phyloP scores from a whole-genome alignment of 495 filamentous ascomycete genomes.

The Xeromyces bisporus region DNA sequence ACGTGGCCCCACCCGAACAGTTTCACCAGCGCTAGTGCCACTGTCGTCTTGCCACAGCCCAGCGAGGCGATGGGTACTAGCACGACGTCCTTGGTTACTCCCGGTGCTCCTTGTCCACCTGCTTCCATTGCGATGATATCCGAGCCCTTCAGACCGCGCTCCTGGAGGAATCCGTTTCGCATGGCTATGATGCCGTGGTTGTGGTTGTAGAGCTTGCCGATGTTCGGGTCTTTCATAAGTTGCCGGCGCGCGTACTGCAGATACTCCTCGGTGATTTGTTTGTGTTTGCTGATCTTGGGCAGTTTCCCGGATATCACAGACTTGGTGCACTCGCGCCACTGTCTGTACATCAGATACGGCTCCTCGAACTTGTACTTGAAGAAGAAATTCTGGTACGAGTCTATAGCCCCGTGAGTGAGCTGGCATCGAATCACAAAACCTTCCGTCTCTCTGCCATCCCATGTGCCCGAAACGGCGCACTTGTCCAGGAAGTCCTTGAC shows the following conservation, averaged over 20 bases:
- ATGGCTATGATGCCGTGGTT: conserved; percentile 96
- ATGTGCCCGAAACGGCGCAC: conserved; percentile 70
- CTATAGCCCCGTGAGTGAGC: conserved; percentile 30
- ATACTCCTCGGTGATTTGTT: conserved; percentile 82
- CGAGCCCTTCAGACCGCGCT: conserved; percentile 65
- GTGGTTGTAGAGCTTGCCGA: conserved; percentile 50
- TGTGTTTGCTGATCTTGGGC: conserved; percentile 70
- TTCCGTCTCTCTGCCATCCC: conserved; percentile 81
- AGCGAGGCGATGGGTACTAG: conserved; percentile 80
- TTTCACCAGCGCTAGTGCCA: conserved; percentile 64
- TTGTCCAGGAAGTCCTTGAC: conserved; percentile 68
- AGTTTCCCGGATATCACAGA: conserved; percentile 59
- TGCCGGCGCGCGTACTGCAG: conserved; percentile 59
- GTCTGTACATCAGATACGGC: conserved; percentile 93
- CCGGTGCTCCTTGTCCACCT: conserved; percentile 18
- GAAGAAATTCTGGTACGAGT: conserved; percentile 72
- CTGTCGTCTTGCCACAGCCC: conserved; percentile 91
- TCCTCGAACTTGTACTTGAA: conserved; percentile 99
- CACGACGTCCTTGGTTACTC: conserved; percentile 47
- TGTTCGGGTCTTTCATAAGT: conserved; percentile 43
- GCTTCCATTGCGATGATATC: conserved; percentile 60
- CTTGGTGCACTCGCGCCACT: conserved; percentile 97
- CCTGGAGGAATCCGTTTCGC: conserved; percentile 68
- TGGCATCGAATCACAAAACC: conserved; percentile 93
- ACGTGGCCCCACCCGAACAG: conserved; percentile 89